Conservation (phyloP, 441 rosid genomes). For the Isatis lusitanica region DNA sequence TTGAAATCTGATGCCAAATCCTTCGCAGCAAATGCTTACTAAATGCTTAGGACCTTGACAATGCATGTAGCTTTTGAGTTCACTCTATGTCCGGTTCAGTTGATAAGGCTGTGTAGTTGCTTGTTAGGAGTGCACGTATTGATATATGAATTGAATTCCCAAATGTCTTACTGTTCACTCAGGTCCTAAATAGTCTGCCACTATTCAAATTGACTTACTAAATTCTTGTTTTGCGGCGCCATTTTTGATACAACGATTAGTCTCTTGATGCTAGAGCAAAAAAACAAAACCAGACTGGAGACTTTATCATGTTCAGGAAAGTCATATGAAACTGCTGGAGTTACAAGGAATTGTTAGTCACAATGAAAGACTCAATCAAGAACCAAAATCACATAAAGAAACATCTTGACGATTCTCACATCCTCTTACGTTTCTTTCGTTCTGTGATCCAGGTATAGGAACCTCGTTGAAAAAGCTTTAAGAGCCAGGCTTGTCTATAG, state of each 20-base stretch:
- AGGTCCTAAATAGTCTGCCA: background rate
- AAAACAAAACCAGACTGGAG: background rate
- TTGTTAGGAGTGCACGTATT: background rate
- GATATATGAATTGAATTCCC: background rate
- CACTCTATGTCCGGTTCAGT: background rate
- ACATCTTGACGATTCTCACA: conserved; percentile 18
- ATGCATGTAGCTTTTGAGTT: background rate
- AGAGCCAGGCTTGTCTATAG: conserved; percentile 92
- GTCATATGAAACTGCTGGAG: background rate
- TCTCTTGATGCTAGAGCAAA: background rate
- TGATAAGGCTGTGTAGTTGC: background rate
- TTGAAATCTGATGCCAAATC: background rate
- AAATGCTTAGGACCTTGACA: background rate
- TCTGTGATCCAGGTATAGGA: conserved; percentile 72
- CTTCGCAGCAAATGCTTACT: background rate
- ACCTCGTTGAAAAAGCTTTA: conserved; percentile 83
- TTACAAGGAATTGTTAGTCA: background rate
- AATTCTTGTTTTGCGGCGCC: background rate
- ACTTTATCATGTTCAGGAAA: background rate
- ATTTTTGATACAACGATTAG: background rate
- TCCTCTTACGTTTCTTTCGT: background rate
- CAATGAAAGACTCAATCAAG: background rate
- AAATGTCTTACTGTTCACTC: background rate
- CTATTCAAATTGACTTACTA: background rate
- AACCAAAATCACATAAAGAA: background rate